Base-by-base conservation (phyloP, 495 filamentous ascomycete species). In the Entonaema liquescens region DNA sequence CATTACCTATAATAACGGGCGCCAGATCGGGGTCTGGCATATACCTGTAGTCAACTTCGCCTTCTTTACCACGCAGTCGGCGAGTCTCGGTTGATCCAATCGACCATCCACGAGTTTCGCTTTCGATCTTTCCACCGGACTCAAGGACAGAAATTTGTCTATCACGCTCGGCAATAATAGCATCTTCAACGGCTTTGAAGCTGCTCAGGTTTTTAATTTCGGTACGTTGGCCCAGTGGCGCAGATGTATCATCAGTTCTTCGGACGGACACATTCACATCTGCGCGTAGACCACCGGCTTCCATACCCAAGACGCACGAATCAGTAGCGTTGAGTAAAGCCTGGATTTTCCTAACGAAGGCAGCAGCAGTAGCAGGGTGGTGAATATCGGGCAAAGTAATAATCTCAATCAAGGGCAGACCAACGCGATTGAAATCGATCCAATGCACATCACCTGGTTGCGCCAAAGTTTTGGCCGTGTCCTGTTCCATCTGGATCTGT, bases 201-300 rank as follows among this genome's bases (percentile, higher is more conserved):
- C 91, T 96, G 76, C 91, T 93, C 54, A 99, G 77, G 71, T 99
- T 99, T 80, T 99, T 99, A 83, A 99, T 98, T 81, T 99, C 95
- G 0, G 94, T 97, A 55, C 94, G 86, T 73, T 94, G 92, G 7
- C 95, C 95, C 12, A 98, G 84, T 15, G 82, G 80, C 55, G 80
- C 77, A 25, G 75, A 65, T 2, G 62, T 74, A 13, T 83, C 85
- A 0, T 84, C 79, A 0, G 74, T 75, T 65, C 86, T 81, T 17
- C 91, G 83, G 1, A 98, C 89, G 5, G 93, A 97, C 7, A 99
- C 95, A 74, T 99, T 99, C 64, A 99, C 92, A 79, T 99, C 95
- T 2, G 93, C 95, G 26, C 95, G 85, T 59, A 99, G 78, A 5
- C 95, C 95, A 25, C 95, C 95, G 35, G 92, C 79, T 79, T 98